Evolutionary conservation across 805 yeast species (phyloP), one percentile per base, ranked within the genome.

Genomic region (Starmerella sp.): DNA sequence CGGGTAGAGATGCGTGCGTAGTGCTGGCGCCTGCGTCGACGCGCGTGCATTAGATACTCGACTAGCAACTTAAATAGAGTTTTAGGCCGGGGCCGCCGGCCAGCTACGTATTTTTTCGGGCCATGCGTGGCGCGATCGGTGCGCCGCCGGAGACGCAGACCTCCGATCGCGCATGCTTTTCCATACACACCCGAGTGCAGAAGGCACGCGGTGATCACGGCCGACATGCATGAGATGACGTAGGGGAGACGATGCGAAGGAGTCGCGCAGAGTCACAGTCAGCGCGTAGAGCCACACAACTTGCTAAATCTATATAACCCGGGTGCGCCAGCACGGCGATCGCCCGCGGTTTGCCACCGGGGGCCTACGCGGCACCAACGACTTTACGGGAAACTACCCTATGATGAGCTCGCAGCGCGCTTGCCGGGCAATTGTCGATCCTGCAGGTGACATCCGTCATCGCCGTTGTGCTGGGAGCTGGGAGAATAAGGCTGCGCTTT

Each of bases 191-290:
- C 45, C 45, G 32, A 38, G 28, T 38, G 42, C 42, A 38, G 42
- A 38, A 38, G 28, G 5, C 11, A 14, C 14, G 36, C 35, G 37
- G 37, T 32, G 48, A 44, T 44, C 29, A 32, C 38, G 38, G 49
- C 15, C n/a, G 49, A 15, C 49, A 6, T 46, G 49, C 49, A 46
- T 46, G 22, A 17, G 30, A 28, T 46, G 49, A 46, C 49, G 49
- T 34, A 46, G 28, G 39, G 10, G 9, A 6, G 11, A 32, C 38
- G 22, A 22, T 22, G 22, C 22, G 22, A 22, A 22, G 22, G 22
- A 22, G 22, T 22, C 22, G 22, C 22, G 22, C 22, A 22, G 22
- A 22, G 22, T 22, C 22, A 22, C 22, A 22, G 22, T 22, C 22
- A 22, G 22, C 22, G 22, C 22, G 22, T 22, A 22, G 22, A 22